Percentiles rank a stretch among this genome's conserved stretches.
These are phyloP conservation scores for Yarrowia phangngaensis DNA, from an alignment of 805 yeast species.

Conservation along the genomic window DNA sequence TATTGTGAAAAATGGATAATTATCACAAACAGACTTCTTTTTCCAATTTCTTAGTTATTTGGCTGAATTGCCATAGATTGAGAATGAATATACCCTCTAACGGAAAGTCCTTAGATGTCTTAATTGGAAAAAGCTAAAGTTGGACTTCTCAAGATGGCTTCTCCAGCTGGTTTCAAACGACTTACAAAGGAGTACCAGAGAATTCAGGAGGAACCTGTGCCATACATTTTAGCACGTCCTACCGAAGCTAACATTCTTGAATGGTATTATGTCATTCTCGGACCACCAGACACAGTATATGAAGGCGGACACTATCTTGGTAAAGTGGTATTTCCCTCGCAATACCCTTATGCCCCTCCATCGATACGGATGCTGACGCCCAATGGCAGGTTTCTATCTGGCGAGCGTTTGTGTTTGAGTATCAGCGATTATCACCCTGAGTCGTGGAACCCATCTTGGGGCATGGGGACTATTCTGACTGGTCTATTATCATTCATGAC, in stretches of 20 bases:
- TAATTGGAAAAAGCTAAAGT: background rate
- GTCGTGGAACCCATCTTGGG: slow-evolving; percentile 96
- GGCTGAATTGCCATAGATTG: too few relatives aligned
- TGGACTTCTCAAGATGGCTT: slow-evolving; percentile 3
- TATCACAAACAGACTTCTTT: too few relatives aligned
- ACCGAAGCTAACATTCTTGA: slow-evolving; percentile 81
- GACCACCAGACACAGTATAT: slow-evolving; percentile 90
- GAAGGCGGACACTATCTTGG: slow-evolving; percentile 87
- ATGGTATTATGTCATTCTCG: slow-evolving; percentile 90
- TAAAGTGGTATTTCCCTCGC: slow-evolving; percentile 71
- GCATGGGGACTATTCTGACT: slow-evolving; percentile 79
- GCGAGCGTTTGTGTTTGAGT: slow-evolving; percentile 78
- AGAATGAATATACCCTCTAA: too few relatives aligned
- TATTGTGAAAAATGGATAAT: too few relatives aligned
- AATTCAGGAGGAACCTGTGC: slow-evolving; percentile 76
- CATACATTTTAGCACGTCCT: slow-evolving; percentile 79
- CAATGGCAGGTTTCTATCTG: slow-evolving; percentile 59
- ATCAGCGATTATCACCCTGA: slow-evolving; percentile 95
- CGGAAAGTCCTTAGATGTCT: too few relatives aligned
- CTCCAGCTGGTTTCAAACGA: slow-evolving; percentile 31
- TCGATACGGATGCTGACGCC: slow-evolving; percentile 80
- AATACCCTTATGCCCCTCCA: slow-evolving; percentile 89
- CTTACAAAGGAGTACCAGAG: slow-evolving; percentile 78
- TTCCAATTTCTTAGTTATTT: too few relatives aligned
- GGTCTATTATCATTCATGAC: slow-evolving; percentile 93